A percentile compares a stretch with the other conserved stretches of the same genome.
Evolutionary conservation across 2,329 filamentous ascomycete genomes (phyloP).

Genomic region (Fusarium sp.): DNA sequence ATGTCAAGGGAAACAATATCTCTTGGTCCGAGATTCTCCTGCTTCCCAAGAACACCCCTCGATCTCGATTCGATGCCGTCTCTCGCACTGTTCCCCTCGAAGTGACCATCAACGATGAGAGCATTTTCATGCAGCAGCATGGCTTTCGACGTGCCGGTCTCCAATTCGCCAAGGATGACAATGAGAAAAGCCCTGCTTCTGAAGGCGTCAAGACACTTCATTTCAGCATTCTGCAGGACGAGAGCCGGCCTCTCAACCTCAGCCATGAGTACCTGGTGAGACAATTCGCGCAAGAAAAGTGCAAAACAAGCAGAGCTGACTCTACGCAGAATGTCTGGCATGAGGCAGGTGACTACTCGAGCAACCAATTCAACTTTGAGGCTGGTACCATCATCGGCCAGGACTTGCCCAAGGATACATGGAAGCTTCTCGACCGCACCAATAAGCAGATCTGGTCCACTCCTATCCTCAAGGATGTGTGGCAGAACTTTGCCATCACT

Average conservation of each 20-base stretch:
- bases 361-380: conserved; percentile 67
- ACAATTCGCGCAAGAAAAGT: fast-evolving
- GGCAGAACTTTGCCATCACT: conserved; percentile 72
- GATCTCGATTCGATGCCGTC: conserved; percentile 54
- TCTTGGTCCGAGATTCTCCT: conserved; percentile 63
- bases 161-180: conserved; percentile 36
- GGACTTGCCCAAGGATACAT: conserved; percentile 50
- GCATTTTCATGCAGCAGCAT: conserved; percentile 69
- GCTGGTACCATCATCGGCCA: conserved; percentile 63
- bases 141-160: conserved; percentile 68
- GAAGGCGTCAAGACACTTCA: conserved; percentile 71
- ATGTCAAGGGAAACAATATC: conserved; percentile 65
- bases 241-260: conserved; percentile 64
- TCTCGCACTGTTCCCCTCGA: conserved; percentile 59
- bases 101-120: conserved; percentile 67
- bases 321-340: conserved; percentile 60
- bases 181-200: conserved; percentile 64
- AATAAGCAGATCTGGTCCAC: conserved; percentile 63
- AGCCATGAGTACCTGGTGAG: conserved; percentile 70
- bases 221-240: conserved; percentile 68
- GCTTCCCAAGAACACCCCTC: conserved; percentile 52
- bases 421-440: conserved; percentile 61
- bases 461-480: conserved; percentile 61
- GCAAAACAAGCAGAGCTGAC: background rate
- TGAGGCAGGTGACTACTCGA: conserved; percentile 59